These are phyloP conservation scores for Blastobotrys raffinosifermentans DNA, from an alignment of 1,139 yeast species.

Conservation along the genomic window DNA sequence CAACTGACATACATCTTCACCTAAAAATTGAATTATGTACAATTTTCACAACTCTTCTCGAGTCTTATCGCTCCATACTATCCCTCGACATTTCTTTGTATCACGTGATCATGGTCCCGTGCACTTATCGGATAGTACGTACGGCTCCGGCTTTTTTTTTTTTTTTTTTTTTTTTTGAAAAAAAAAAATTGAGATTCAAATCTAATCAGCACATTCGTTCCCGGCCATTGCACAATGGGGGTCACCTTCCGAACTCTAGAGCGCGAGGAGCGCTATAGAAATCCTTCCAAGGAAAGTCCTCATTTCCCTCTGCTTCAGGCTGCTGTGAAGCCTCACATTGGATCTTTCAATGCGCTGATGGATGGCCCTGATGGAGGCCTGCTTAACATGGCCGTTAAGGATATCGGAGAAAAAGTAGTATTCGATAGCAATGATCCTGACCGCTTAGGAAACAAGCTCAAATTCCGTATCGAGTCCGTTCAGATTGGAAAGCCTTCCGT, in stretches of 20 bases:
- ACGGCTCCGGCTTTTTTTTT: not conserved
- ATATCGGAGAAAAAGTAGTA: constrained; percentile 78
- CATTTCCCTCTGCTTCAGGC: constrained; percentile 77
- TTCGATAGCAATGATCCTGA: constrained; percentile 70
- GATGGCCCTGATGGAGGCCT: constrained; percentile 76
- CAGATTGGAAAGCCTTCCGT: constrained; percentile 81
- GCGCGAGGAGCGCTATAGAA: constrained; percentile 75
- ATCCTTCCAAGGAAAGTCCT: constrained; percentile 83
- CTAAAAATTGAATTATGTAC: too few relatives aligned
- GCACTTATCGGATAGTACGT: too few relatives aligned
- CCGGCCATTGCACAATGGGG: constrained; percentile 21
- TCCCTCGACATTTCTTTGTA: too few relatives aligned
- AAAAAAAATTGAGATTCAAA: not conserved
- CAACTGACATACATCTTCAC: too few relatives aligned
- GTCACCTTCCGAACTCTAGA: constrained; percentile 74
- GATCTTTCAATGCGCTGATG: constrained; percentile 91
- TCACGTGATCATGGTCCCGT: too few relatives aligned
- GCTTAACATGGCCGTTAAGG: constrained; percentile 77
- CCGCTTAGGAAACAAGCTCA: constrained; percentile 75
- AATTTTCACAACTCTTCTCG: too few relatives aligned
- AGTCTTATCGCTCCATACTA: too few relatives aligned
- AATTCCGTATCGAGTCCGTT: constrained; percentile 73
- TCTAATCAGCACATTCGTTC: not conserved
- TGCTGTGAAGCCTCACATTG: constrained; percentile 92
- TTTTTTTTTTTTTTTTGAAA: not conserved